Evolutionary conservation across 768 basidiomycete genomes (phyloP).

Genomic region (Russula emetica): DNA sequence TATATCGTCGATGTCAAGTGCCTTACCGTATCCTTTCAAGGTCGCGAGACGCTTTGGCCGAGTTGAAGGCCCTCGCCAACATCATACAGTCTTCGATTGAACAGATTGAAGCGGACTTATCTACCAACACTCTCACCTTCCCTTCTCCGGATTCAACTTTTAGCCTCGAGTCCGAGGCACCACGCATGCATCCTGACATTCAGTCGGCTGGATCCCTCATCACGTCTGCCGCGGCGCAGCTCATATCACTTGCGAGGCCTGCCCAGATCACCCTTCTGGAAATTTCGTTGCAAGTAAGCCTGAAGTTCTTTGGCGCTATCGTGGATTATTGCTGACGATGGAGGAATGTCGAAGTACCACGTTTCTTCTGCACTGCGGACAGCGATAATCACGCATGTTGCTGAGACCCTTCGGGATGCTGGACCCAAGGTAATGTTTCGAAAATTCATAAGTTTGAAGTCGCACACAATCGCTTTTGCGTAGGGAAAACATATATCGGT

Average conservation of each 20-base stretch:
- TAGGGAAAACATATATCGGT: conserved; percentile 39
- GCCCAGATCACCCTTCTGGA: background rate
- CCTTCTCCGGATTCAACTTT: conserved; percentile 6
- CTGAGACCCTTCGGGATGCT: conserved; percentile 25
- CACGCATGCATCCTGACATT: conserved; percentile 5
- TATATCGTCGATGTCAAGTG: too few species aligned
- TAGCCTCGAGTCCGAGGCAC: conserved; percentile 8
- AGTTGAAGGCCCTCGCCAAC: conserved; percentile 13
- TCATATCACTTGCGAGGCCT: conserved; percentile 6
- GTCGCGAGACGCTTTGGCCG: background rate
- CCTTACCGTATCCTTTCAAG: background rate
- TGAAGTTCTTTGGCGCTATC: background rate
- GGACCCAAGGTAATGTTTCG: conserved; percentile 13
- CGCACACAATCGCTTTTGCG: background rate
- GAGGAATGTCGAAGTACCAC: background rate
- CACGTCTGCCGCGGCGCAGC: conserved; percentile 8
- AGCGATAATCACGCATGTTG: conserved; percentile 5
- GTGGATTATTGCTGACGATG: background rate
- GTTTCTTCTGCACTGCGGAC: background rate
- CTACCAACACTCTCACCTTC: conserved; percentile 1
- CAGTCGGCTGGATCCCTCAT: conserved; percentile 10
- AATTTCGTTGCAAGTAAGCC: conserved; percentile 2
- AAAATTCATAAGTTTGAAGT: background rate
- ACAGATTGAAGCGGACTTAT: background rate
- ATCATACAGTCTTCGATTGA: conserved; percentile 18